Conservation (phyloP, 805 yeast species). For the Yamadazyma akitaensis region DNA sequence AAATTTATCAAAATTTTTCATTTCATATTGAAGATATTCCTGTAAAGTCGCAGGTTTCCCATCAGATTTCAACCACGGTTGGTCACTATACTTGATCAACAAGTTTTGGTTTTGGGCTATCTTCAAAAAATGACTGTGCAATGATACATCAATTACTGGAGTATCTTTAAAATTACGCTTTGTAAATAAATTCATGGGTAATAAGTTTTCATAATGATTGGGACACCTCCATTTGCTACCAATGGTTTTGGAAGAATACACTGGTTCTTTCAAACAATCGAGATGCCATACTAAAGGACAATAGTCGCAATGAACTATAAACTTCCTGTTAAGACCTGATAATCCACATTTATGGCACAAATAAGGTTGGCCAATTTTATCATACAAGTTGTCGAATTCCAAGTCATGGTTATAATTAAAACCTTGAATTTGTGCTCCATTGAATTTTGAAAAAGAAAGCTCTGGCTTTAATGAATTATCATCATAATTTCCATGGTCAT, state of each 20-base stretch:
- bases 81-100: constrained; percentile 31
- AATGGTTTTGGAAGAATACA: constrained; percentile 65
- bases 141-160: constrained; percentile 50
- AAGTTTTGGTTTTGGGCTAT: constrained; percentile 27
- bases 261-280: constrained; percentile 79
- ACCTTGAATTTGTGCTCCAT: constrained; percentile 33
- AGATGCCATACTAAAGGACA: constrained; percentile 84
- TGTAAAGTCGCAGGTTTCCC: constrained; percentile 21
- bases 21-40: constrained; percentile 29
- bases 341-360: constrained; percentile 74
- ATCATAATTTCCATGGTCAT: constrained; percentile 66
- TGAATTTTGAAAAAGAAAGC: constrained; percentile 36
- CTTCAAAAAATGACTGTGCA: constrained; percentile 32
- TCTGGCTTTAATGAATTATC: constrained; percentile 49
- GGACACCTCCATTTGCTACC: constrained; percentile 92
- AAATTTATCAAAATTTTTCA: constrained; percentile 19
- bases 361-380: constrained; percentile 63
- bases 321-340: constrained; percentile 58
- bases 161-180: constrained; percentile 51
- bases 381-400: constrained; percentile 63
- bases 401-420: constrained; percentile 45
- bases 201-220: constrained; percentile 60
- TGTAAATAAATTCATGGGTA: constrained; percentile 35
- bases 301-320: constrained; percentile 74
- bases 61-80: constrained; percentile 24